These are phyloP conservation scores for Aspergillus diversus DNA, from an alignment of 495 filamentous ascomycete species.

Conservation along the genomic window DNA sequence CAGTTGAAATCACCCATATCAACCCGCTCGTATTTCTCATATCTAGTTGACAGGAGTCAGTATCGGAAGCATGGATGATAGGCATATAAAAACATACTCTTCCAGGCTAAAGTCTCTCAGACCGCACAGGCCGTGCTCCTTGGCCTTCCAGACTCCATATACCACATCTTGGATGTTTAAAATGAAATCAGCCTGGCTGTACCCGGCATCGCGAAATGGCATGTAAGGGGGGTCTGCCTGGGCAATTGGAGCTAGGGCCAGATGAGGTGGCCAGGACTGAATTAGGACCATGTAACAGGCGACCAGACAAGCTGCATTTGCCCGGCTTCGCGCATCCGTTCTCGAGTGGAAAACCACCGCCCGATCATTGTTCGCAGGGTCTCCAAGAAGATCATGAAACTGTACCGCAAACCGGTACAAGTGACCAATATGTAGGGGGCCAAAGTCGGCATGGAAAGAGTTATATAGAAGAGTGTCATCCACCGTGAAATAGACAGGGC, in stretches of 20 bases:
- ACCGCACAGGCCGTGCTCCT: slow-evolving; percentile 87
- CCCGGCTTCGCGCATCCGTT: slow-evolving; percentile 88
- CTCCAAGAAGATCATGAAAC: slow-evolving; percentile 92
- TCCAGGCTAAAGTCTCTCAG: slow-evolving; percentile 90
- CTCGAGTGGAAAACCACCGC: slow-evolving; percentile 94
- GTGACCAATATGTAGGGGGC: slow-evolving; percentile 95
- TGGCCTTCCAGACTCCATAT: slow-evolving; percentile 98
- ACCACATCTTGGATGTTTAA: slow-evolving; percentile 96
- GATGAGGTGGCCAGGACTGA: slow-evolving; percentile 95
- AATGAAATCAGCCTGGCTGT: slow-evolving; percentile 96
- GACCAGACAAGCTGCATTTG: slow-evolving; percentile 94
- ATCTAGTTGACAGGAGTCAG: slow-evolving; percentile 50
- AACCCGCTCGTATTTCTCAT: slow-evolving; percentile 92
- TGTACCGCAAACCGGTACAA: slow-evolving; percentile 93
- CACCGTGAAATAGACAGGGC: slow-evolving; percentile 93
- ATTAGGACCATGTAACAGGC: slow-evolving; percentile 99
- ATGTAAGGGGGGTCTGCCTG: slow-evolving; percentile 96
- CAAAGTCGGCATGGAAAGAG: slow-evolving; percentile 98
- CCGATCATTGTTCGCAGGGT: slow-evolving; percentile 78
- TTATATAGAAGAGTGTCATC: slow-evolving; percentile 95
- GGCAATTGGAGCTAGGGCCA: slow-evolving; percentile 94
- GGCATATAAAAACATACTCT: slow-evolving; percentile 62
- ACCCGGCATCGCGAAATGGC: slow-evolving; percentile 98
- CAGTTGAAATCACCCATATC: slow-evolving; percentile 99
- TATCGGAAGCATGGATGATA: not conserved